Evolutionary conservation across 441 rosid genomes (phyloP).

Genomic region (Omphalea diandra): DNA sequence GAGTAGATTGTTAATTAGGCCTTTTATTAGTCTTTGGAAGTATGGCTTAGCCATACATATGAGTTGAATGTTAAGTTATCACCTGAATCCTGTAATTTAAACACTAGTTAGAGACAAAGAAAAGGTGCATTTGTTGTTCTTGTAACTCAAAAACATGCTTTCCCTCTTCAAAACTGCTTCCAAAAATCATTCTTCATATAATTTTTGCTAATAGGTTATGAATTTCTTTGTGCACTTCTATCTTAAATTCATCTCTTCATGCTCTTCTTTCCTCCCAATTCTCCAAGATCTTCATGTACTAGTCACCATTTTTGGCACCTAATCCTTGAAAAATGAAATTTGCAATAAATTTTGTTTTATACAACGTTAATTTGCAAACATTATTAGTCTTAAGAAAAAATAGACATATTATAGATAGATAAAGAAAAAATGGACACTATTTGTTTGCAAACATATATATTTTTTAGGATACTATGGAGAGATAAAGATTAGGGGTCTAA

Average conservation of each 20-base stretch:
- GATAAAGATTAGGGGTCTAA: no score
- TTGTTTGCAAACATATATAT: no score
- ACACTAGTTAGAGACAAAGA: slow-evolving; percentile 40
- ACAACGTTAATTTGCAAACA: no score
- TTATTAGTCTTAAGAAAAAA: no score
- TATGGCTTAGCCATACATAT: background rate
- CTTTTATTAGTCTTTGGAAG: background rate
- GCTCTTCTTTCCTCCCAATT: slow-evolving; percentile 64
- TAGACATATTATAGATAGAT: no score
- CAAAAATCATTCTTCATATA: slow-evolving; percentile 73
- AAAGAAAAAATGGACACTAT: no score
- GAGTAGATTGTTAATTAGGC: background rate
- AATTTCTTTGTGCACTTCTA: slow-evolving; percentile 56
- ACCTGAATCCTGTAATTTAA: slow-evolving; percentile 55
- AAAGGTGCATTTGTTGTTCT: slow-evolving; percentile 57
- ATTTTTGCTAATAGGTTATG: slow-evolving; percentile 64
- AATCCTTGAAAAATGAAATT: slow-evolving; percentile 34
- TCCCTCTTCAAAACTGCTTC: slow-evolving; percentile 75
- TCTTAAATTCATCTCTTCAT: slow-evolving; percentile 59
- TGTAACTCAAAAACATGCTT: slow-evolving; percentile 62
- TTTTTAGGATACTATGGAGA: no score
- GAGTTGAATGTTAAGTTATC: background rate
- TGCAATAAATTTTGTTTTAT: background rate
- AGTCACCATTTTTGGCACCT: slow-evolving; percentile 65
- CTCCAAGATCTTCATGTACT: slow-evolving; percentile 48